Base-by-base conservation (phyloP, 805 yeast species). In the Metschnikowia peoriensis region DNA sequence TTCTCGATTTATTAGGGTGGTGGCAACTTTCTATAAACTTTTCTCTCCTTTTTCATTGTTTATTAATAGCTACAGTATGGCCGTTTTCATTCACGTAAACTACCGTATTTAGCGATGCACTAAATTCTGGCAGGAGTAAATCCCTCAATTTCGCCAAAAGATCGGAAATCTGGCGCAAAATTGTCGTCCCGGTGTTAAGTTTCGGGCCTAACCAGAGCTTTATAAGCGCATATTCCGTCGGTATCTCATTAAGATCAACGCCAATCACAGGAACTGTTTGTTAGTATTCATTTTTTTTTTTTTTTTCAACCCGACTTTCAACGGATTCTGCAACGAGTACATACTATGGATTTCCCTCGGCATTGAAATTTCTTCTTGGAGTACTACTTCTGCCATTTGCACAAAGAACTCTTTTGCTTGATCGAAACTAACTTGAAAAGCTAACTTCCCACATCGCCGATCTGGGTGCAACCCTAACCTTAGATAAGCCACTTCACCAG, bases 181-280 rank as follows among this genome's bases (percentile, higher is more conserved):
- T 15, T 27, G 46, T 32, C 8, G 9, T 22, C 10, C 35, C 43
- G 1, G 28, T 44, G 11, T n/a, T 14, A 12, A 41, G 35, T 28
- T 41, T 47, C 6, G 51, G 48, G 16, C 52, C 56, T 16, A 53
- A 47, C 59, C 59, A 55, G 29, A 55, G 43, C 42, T 51, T 53
- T 32, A 55, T 47, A 22, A 51, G 38, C 7, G 47, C 42, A 16
- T 55, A 51, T n/a, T 39, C 46, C 6, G 34, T 35, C 6, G 51
- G 53, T 15, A 17, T 37, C 11, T 46, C 16, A 17, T 41, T 38
- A 38, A 52, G 41, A 15, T 53, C 47, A 12, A 56, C 34, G 1
- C 60, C 60, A 7, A 56, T 47, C 11, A 56, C 50, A 7, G 54
- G 54, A 6, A 47, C 60, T 56, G 32, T 7, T 14, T 11, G 55